A percentile compares a stretch with the other conserved stretches of the same genome.
Evolutionary conservation across 2,329 filamentous ascomycete genomes (phyloP).

Genomic region (Exophiala sp.): DNA sequence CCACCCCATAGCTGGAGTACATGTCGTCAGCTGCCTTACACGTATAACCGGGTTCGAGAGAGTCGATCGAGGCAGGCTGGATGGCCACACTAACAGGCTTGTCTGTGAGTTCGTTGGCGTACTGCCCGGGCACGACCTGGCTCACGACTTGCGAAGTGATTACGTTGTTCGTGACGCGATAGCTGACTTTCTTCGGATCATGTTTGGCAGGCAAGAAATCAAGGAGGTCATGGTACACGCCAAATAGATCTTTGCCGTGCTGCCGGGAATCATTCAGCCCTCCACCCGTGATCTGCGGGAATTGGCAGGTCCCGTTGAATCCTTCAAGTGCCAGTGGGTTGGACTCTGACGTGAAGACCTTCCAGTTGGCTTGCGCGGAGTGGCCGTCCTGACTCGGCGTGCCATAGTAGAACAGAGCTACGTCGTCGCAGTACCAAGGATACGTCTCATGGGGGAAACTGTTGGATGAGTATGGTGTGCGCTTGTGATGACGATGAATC

Average conservation of each 20-base stretch:
- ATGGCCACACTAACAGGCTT: slow-evolving; percentile 38
- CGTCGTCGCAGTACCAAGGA: slow-evolving; percentile 65
- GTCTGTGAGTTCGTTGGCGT: slow-evolving; percentile 34
- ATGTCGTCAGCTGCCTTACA: slow-evolving; percentile 51
- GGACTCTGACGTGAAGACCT: slow-evolving; percentile 52
- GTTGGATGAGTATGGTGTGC: slow-evolving; percentile 73
- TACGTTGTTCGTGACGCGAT: slow-evolving; percentile 72
- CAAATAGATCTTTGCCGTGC: slow-evolving; percentile 70
- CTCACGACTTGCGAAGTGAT: slow-evolving; percentile 77
- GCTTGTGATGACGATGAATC: slow-evolving; percentile 79
- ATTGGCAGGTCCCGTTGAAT: slow-evolving; percentile 69
- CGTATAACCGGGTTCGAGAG: slow-evolving; percentile 65
- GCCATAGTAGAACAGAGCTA: slow-evolving; percentile 64
- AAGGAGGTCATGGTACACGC: slow-evolving; percentile 67
- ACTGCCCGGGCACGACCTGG: slow-evolving; percentile 69
- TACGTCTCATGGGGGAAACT: slow-evolving; percentile 69
- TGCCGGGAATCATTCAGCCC: slow-evolving; percentile 69
- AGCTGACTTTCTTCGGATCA: slow-evolving; percentile 48
- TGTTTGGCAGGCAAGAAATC: slow-evolving; percentile 56
- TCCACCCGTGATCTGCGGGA: slow-evolving; percentile 68
- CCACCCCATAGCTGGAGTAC: slow-evolving; percentile 43
- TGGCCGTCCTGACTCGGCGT: slow-evolving; percentile 44
- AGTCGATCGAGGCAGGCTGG: slow-evolving; percentile 55
- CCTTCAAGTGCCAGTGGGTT: slow-evolving; percentile 64
- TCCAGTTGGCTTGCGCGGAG: slow-evolving; percentile 59